Base-by-base conservation (phyloP, 2,329 filamentous ascomycete genomes). In the Pseudocercospora pini-densiflorae region DNA sequence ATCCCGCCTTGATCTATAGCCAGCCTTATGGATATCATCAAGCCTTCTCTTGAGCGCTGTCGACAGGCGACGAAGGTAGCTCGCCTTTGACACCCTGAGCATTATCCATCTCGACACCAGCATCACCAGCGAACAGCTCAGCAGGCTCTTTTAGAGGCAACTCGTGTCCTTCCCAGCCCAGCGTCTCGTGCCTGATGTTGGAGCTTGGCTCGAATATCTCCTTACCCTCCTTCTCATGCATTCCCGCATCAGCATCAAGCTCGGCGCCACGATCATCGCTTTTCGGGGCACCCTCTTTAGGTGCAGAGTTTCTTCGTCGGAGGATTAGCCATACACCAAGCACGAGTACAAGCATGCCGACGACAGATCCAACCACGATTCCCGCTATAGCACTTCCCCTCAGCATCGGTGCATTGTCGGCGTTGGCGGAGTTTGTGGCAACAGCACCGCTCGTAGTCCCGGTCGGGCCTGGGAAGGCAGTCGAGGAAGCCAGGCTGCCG, bases 31-130 rank as follows among this genome's bases (percentile, higher is more conserved):
- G 51, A 12, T 27, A 55, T 55, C 24, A 55, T 55, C 27, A 27
- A 31, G 23, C 23, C 5, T 55, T 55, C 12, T 31, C 51, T 19
- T 55, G 51, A 55, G 51, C 27, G 6, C 51, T 31, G 27, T 31
- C 51, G 7, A 55, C 27, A 9, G 24, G 51, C 5, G 51, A 55
- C 16, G 27, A 55, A 14, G 14, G 51, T 4, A 55, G 19, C 21
- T 55, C 51, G 16, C 51, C 24, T 27, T 33, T 55, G 23, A 55
- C 24, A 5, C 24, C 51, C 27, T 33, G 51, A 12, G 40, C 58
- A 49, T 61, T 27, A n/a, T 59, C 40, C 54, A 63, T 43, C 54
- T 63, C 61, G 23, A 51, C 27, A 31, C 24, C 54, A 9, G 61
- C 27, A 24, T 63, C 54, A 23, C 57, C 53, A 5, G 61, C 31